Percentiles rank a stretch among this genome's conserved stretches.
These are phyloP conservation scores for Aspergillus incahuasiensis DNA, from an alignment of 495 filamentous ascomycete species.

Conservation along the genomic window DNA sequence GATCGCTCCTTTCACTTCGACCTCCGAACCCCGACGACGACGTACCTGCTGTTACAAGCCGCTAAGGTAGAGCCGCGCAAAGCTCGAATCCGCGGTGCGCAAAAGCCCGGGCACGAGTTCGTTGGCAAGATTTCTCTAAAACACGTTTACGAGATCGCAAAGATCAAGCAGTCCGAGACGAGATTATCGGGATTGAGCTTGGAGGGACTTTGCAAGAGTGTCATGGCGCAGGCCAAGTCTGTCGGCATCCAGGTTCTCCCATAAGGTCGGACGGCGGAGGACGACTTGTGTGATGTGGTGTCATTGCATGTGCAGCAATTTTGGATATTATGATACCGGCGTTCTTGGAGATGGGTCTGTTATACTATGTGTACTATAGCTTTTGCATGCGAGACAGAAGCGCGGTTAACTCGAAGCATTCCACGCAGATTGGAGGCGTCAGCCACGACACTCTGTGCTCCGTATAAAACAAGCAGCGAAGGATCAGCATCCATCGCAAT, in stretches of 20 bases:
- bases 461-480: too few relatives aligned
- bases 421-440: background rate
- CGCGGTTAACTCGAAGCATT: conserved; percentile 16
- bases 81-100: conserved; percentile 72
- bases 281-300: conserved; percentile 1
- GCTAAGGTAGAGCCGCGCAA: conserved; percentile 73
- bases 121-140: conserved; percentile 85
- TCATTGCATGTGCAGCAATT: conserved; percentile 9
- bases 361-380: conserved; percentile 25
- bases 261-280: conserved; percentile 33
- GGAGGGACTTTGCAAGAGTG: conserved; percentile 75
- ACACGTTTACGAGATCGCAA: conserved; percentile 96
- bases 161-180: conserved; percentile 85
- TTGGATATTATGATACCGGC: conserved; percentile 21
- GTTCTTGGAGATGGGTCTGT: conserved; percentile 20
- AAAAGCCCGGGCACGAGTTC: conserved; percentile 69
- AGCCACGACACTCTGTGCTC: background rate
- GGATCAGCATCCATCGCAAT: background rate
- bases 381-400: conserved; percentile 24
- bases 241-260: conserved; percentile 79
- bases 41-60: conserved; percentile 80
- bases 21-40: conserved; percentile 85
- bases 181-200: conserved; percentile 74
- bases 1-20: conserved; percentile 94
- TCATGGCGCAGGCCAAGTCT: conserved; percentile 84